Evolutionary conservation across 495 filamentous ascomycete genomes (phyloP).

Genomic region (Aspergillus campestris): DNA sequence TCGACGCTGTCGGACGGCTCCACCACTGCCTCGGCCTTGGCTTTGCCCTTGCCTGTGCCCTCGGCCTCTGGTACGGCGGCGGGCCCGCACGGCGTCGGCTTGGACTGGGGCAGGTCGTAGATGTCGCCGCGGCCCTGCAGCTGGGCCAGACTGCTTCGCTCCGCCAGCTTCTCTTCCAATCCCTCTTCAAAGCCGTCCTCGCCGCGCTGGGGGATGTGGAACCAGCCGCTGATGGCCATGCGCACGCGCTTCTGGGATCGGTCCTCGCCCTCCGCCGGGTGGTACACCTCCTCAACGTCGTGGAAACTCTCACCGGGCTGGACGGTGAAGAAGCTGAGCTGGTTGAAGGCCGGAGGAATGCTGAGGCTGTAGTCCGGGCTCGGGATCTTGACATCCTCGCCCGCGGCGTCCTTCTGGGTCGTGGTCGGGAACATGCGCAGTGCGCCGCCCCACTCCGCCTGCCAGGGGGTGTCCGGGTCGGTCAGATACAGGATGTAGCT

Average conservation of each 20-base stretch:
- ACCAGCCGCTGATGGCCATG: slow-evolving; percentile 99
- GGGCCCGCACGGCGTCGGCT: slow-evolving; percentile 37
- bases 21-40: slow-evolving; percentile 35
- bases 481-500: slow-evolving; percentile 97
- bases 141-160: slow-evolving; percentile 83
- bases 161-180: slow-evolving; percentile 76
- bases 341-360: slow-evolving; percentile 93
- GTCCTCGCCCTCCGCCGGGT: slow-evolving; percentile 53
- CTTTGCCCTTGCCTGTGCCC: slow-evolving; percentile 33
- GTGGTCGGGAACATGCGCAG: slow-evolving; percentile 80
- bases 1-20: slow-evolving; percentile 21
- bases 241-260: slow-evolving; percentile 62
- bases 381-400: slow-evolving; percentile 65
- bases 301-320: slow-evolving; percentile 97
- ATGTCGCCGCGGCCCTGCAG: slow-evolving; percentile 83
- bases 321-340: slow-evolving; percentile 95
- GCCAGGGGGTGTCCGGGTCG: slow-evolving; percentile 86
- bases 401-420: slow-evolving; percentile 52
- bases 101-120: slow-evolving; percentile 69
- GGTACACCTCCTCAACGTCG: slow-evolving; percentile 96
- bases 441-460: slow-evolving; percentile 88
- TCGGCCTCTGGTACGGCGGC: slow-evolving; percentile 15
- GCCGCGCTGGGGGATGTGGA: slow-evolving; percentile 91
- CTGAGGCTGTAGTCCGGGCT: slow-evolving; percentile 62
- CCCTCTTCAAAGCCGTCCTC: slow-evolving; percentile 90